Conservation (phyloP, 169 alveolate species). For the Eimeria zaria region DNA sequence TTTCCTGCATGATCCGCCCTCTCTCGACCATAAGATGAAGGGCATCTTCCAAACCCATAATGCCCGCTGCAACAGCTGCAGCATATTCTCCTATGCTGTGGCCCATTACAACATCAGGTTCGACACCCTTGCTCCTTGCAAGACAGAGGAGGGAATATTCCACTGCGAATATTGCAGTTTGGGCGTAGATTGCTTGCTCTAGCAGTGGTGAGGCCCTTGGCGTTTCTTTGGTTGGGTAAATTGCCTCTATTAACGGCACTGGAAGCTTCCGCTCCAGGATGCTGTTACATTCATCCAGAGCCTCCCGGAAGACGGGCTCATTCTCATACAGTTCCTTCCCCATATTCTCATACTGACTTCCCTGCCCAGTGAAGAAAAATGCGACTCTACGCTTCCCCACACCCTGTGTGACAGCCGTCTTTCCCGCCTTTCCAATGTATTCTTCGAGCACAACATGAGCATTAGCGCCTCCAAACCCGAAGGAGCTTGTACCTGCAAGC, state of each 20-base stretch:
- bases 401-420: background rate
- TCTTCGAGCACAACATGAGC: conserved; percentile 85
- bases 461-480: conserved; percentile 90
- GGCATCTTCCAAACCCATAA: conserved; percentile 85
- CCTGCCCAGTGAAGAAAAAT: conserved; percentile 88
- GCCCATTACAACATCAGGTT: conserved; percentile 87
- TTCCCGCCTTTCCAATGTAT: background rate
- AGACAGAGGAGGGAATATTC: conserved; percentile 85
- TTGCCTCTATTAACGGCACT: conserved; percentile 15
- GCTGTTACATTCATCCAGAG: conserved; percentile 84
- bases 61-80: conserved; percentile 85
- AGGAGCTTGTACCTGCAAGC: conserved; percentile 87
- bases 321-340: conserved; percentile 85
- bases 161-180: conserved; percentile 86
- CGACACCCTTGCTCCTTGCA: conserved; percentile 82
- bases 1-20: conserved; percentile 73
- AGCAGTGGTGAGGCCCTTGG: background rate
- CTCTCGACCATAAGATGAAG: conserved; percentile 80
- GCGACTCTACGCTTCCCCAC: conserved; percentile 65
- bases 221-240: conserved; percentile 36
- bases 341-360: conserved; percentile 86
- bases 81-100: conserved; percentile 88
- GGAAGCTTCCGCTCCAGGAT: conserved; percentile 57
- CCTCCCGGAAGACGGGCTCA: conserved; percentile 79
- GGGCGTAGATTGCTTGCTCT: conserved; percentile 78